Base-by-base conservation (phyloP, 2,329 filamentous ascomycete genomes). In the Talaromyces amestolkiae region DNA sequence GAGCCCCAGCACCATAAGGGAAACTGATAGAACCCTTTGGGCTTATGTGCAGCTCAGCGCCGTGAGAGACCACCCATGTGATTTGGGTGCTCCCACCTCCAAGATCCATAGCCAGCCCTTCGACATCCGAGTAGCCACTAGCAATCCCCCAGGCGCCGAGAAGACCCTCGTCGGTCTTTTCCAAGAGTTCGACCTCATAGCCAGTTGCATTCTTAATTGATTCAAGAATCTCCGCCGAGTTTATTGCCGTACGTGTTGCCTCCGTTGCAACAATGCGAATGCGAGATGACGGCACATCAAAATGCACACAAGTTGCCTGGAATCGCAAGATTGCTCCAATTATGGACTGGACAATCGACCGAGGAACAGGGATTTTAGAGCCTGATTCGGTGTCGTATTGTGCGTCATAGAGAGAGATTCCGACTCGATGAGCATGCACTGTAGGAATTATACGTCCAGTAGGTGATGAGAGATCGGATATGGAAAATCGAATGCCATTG, bases 401-500 rank as follows among this genome's bases (percentile, higher is more conserved):
- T 0, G 92, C 92, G 73, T 97, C 92, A 78, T 95, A 96, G 10
- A 97, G 85, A 1, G 93, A 97, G 66, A 97, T 95, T 27, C 84
- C 86, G 15, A 88, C 89, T 6, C 93, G 88, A 71, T 92, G 87
- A 71, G 90, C 87, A 77, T 91, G 96, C 64, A 96, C 72, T 35
- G 90, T 93, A 24, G 85, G 87, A 41, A 97, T 84, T 31, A 93
- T 86, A 22, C 93, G 89, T 22, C 90, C 84, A 49, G 82, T 86
- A 3, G 87, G 86, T 31, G 90, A 88, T 6, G 88, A 85, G 22
- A 96, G 83, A 70, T 92, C 89, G 9, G 92, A 91, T 73, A 97
- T 92, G 53, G 92, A 94, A 82, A 96, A 96, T 66, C 93, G 91
- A 72, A 97, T 93, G 72, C 93, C 93, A 81, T 97, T 97, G 81